Percentiles rank a stretch among this genome's conserved stretches.
phyloP scores from a whole-genome alignment of 2,329 filamentous ascomycete genomes.

The Pestalotiopsis sp. region DNA sequence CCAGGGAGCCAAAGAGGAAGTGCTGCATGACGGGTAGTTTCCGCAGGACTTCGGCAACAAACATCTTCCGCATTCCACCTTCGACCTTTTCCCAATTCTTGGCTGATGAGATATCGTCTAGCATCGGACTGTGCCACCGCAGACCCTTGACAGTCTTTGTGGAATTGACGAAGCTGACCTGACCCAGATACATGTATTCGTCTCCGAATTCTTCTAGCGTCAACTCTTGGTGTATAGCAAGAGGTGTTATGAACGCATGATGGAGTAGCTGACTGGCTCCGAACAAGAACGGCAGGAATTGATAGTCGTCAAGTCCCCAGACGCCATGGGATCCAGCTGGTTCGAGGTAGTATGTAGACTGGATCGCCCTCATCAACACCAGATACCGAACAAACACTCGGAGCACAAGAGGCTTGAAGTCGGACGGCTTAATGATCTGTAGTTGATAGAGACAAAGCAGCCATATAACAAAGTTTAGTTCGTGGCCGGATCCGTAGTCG shows the following conservation, averaged over 20 bases:
- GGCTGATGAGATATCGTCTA: conserved; percentile 93
- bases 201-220: conserved; percentile 82
- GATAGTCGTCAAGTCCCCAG: conserved; percentile 97
- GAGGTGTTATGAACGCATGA: conserved; percentile 79
- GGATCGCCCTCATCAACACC: conserved; percentile 81
- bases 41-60: conserved; percentile 85
- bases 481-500: conserved; percentile 96
- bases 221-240: conserved; percentile 84
- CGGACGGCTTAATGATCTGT: conserved; percentile 59
- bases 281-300: conserved; percentile 94
- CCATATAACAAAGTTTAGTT: conserved; percentile 97
- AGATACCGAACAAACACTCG: conserved; percentile 83
- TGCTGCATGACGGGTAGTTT: conserved; percentile 99
- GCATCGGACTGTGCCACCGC: conserved; percentile 96
- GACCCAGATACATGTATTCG: conserved; percentile 89
- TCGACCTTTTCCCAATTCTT: conserved; percentile 93
- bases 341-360: conserved; percentile 94
- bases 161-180: conserved; percentile 91
- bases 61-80: conserved; percentile 95
- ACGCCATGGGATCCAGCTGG: conserved; percentile 96
- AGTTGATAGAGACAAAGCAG: conserved; percentile 91
- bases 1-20: conserved; percentile 86
- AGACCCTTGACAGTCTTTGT: conserved; percentile 95
- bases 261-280: conserved; percentile 87
- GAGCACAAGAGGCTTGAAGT: conserved; percentile 77